phyloP scores from a whole-genome alignment of 352 stramenopile genomes.

The Phytophthora syringae region DNA sequence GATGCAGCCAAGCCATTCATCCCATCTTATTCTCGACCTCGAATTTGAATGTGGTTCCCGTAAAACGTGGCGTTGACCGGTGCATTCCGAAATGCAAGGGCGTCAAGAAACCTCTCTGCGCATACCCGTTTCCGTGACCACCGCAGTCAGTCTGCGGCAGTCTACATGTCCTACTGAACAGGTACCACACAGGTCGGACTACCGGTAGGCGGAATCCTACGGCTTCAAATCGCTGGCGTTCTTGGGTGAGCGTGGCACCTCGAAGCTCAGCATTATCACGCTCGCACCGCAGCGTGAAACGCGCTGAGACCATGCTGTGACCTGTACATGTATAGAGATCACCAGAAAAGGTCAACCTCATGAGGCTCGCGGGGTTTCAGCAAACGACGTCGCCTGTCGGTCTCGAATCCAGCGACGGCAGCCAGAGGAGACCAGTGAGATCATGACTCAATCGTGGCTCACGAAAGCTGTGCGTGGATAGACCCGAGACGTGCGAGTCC shows the following conservation, averaged over 20 bases:
- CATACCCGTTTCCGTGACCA: constrained; percentile 3
- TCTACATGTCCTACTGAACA: too few relatives aligned
- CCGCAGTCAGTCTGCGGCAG: too few relatives aligned
- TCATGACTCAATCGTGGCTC: constrained; percentile 2
- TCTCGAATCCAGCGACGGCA: constrained; percentile 10
- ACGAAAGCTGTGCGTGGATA: constrained; percentile 25
- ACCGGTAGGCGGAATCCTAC: constrained; percentile 13
- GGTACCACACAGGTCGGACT: constrained; percentile 21
- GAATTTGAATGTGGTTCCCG: neutral
- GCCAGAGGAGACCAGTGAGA: neutral
- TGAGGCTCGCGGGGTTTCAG: constrained; percentile 14
- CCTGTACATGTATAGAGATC: too few relatives aligned
- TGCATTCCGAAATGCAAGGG: too few relatives aligned
- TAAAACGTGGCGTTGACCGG: too few relatives aligned
- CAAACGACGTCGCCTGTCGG: neutral
- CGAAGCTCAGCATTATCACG: neutral
- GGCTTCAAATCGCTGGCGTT: constrained; percentile 28
- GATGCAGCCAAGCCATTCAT: neutral
- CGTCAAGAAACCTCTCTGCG: too few relatives aligned
- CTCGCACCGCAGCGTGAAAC: too few relatives aligned
- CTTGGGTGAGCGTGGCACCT: constrained; percentile 14
- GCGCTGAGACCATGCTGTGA: too few relatives aligned
- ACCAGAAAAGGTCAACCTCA: constrained; percentile 4
- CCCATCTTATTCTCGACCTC: constrained; percentile 7
- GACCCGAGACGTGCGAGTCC: constrained; percentile 12